Evolutionary conservation across 306 rosid genomes (phyloP).

Genomic region (Prinsepia uniflora): DNA sequence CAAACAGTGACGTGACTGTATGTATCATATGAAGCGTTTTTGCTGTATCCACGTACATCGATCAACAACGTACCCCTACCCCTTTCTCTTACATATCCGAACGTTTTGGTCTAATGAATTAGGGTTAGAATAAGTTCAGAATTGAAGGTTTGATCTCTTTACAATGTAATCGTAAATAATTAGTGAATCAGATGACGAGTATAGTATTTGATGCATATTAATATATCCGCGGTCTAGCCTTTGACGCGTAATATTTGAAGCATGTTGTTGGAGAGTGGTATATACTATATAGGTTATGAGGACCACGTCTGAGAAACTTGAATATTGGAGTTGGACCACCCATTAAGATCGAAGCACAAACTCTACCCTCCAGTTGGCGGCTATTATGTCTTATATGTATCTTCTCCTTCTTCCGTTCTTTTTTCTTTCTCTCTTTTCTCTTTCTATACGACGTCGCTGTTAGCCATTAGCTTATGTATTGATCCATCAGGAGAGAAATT

Average conservation of each 20-base stretch:
- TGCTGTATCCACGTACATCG: not conserved
- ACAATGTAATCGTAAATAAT: too few relatives aligned
- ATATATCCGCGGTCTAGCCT: too few relatives aligned
- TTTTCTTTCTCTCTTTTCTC: not conserved
- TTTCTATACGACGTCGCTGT: too few relatives aligned
- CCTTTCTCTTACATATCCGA: not conserved
- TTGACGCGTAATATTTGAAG: slow-evolving; percentile 2
- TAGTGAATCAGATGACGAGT: too few relatives aligned
- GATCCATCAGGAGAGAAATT: not conserved
- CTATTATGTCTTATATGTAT: slow-evolving; percentile 14
- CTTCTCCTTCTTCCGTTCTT: not conserved
- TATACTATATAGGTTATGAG: not conserved
- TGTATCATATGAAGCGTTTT: slow-evolving; percentile 3
- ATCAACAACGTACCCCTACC: not conserved
- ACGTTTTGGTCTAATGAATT: too few relatives aligned
- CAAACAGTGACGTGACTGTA: not conserved
- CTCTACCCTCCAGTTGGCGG: slow-evolving; percentile 26
- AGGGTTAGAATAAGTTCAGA: too few relatives aligned
- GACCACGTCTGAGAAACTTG: slow-evolving; percentile 21
- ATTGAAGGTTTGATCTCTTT: too few relatives aligned
- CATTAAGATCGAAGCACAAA: not conserved
- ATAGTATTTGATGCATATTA: too few relatives aligned
- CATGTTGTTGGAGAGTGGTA: not conserved
- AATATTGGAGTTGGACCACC: slow-evolving; percentile 30
- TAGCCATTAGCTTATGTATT: not conserved